These are phyloP conservation scores for Sporobolomyces phaffii DNA, from an alignment of 768 basidiomycete genomes.

Conservation along the genomic window DNA sequence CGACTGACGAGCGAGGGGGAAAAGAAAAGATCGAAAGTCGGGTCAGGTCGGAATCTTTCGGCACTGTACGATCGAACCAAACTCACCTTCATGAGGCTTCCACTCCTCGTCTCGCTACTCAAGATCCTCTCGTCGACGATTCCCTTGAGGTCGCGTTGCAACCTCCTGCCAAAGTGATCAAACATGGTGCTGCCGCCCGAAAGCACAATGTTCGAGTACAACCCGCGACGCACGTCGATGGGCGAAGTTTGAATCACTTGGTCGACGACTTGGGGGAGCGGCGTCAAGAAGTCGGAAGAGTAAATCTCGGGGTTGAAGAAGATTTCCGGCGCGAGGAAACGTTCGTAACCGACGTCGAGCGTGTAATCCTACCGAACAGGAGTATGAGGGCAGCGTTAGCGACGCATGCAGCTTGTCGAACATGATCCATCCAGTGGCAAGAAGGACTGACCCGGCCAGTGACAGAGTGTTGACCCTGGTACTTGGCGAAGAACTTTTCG, in stretches of 20 bases:
- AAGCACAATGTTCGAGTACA: constrained; percentile 98
- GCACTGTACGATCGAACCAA: too few species aligned
- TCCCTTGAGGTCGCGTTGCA: constrained; percentile 91
- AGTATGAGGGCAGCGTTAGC: too few species aligned
- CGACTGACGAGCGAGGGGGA: constrained; percentile 55
- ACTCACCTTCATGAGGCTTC: constrained; percentile 66
- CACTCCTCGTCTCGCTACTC: constrained; percentile 65
- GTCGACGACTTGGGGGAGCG: constrained; percentile 91
- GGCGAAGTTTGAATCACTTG: constrained; percentile 91
- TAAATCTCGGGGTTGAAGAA: constrained; percentile 99
- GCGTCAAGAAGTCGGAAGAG: constrained; percentile 94
- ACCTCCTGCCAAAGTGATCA: constrained; percentile 92
- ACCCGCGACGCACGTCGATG: constrained; percentile 89
- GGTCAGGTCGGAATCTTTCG: background rate
- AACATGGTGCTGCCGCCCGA: constrained; percentile 99
- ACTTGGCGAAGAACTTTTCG: constrained; percentile 87
- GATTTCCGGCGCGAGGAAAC: constrained; percentile 97
- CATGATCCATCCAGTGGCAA: too few species aligned
- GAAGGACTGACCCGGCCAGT: constrained; percentile 67
- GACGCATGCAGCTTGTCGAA: too few species aligned
- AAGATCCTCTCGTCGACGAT: constrained; percentile 86
- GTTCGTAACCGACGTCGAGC: constrained; percentile 93
- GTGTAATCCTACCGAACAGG: constrained; percentile 91
- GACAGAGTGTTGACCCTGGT: constrained; percentile 85
- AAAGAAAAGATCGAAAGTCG: too few species aligned